Evolutionary conservation across 129 eudicot species (phyloP), one percentile per base, ranked within the genome.

Genomic region (Chrysanthemum makinoi): DNA sequence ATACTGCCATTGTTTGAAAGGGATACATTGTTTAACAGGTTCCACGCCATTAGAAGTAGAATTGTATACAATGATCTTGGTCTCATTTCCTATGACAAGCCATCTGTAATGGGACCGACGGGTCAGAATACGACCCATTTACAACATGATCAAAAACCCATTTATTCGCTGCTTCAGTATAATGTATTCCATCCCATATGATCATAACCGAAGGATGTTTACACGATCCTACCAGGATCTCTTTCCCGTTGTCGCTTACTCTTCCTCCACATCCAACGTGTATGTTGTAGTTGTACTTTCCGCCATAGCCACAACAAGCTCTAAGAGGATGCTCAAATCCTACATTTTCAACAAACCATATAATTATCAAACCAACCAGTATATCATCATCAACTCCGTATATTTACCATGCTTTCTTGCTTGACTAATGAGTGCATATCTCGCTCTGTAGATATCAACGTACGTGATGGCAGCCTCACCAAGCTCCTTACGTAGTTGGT

Each of bases 131-230:
- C 17, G 80, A 81, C 61, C 93, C 90, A 15, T 78, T 68, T 4
- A 79, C 81, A 70, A 90, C 85, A 33, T 69, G 75, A 58, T 79
- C 68, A 61, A 83, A 87, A 56, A 85, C 66, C 88, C 88, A 85
- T 66, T 83, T 83, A 62, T 90, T 87, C 16, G 91, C 89, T 46
- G 89, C 91, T 39, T 87, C 83, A 0, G 96, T 84, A 39, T 72
- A 90, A 69, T 87, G 95, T 10, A 77, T 69, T 5, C 96, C 95
- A 76, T 90, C 96, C 94, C 96, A 85, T 22, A 47, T 82, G 35
- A 89, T 74, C 61, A n/a, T 51, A 22, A 26, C 68, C 5, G 72
- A 72, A 10, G 94, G 89, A 57, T 82, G 50, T 62, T 78, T 35
- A 76, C 94, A 87, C 1, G 87, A 77, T 64, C 81, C 82, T 10